Conservation (phyloP, 2,329 filamentous ascomycete species). For the Aureobasidium mangrovei region DNA sequence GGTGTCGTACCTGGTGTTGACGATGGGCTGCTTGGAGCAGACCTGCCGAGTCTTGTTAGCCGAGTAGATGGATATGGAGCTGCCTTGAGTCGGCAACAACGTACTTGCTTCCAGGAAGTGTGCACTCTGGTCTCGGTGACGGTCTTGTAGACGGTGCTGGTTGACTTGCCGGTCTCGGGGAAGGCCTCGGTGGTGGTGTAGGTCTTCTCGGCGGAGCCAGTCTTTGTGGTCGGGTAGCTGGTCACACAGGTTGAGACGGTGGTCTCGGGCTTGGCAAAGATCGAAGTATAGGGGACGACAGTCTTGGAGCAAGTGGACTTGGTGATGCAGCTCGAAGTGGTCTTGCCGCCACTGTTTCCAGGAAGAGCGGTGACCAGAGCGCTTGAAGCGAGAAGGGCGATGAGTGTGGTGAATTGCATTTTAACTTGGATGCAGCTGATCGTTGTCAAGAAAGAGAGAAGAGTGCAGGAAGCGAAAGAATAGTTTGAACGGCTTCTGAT, state of each 20-base stretch:
- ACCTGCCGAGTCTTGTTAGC: not conserved
- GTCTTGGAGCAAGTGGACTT: not conserved
- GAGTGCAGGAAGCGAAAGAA: not conserved
- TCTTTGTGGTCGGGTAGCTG: constrained; percentile 1
- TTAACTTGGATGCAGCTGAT: not conserved
- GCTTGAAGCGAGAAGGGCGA: constrained; percentile 10
- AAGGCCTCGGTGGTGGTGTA: not conserved
- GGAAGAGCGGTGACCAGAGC: constrained; percentile 6
- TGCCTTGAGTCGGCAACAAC: not conserved
- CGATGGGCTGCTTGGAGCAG: not conserved
- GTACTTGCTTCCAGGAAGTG: not conserved
- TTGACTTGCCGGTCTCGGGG: not conserved
- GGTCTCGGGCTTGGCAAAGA: not conserved
- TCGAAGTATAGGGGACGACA: not conserved
- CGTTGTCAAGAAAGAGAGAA: not conserved
- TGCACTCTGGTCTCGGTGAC: not conserved
- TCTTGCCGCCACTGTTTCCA: not conserved
- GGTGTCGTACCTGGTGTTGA: not conserved
- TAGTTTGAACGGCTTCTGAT: not conserved
- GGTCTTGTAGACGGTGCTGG: not conserved
- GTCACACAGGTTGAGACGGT: constrained; percentile 8
- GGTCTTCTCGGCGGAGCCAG: not conserved
- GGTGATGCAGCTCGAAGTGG: constrained; percentile 9
- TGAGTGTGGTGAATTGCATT: not conserved
- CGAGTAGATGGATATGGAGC: not conserved